phyloP scores from a whole-genome alignment of 1,284 basidiomycete species.

The Ustilago hordei region DNA sequence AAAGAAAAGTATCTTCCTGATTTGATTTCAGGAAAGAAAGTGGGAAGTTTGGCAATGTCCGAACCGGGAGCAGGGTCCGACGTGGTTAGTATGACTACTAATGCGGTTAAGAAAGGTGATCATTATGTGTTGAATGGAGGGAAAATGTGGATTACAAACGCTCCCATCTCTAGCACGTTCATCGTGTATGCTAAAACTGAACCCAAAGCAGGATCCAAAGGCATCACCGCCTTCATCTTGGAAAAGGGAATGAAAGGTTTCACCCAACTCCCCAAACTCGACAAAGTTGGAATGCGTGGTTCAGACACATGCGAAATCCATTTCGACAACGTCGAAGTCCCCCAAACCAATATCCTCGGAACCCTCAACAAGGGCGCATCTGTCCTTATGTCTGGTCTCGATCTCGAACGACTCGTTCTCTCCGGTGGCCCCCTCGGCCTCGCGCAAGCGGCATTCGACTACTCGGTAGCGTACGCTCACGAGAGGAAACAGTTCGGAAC shows the following conservation, averaged over 20 bases:
- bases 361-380: conserved; percentile 81
- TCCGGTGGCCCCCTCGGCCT: conserved; percentile 84
- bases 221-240: conserved; percentile 91
- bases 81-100: conserved; percentile 87
- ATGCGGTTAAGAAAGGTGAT: conserved; percentile 80
- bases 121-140: conserved; percentile 86
- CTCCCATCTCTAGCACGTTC: conserved; percentile 86
- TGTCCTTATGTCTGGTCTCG: conserved; percentile 93
- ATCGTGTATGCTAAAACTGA: conserved; percentile 93
- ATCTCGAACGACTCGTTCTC: conserved; percentile 89
- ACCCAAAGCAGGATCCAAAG: conserved; percentile 82
- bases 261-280: conserved; percentile 87
- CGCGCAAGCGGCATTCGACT: conserved; percentile 94
- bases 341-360: conserved; percentile 84
- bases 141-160: conserved; percentile 98
- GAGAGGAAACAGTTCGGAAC: conserved; percentile 89
- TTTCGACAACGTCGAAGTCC: conserved; percentile 89
- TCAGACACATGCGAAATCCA: conserved; percentile 93
- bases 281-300: conserved; percentile 96
- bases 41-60: conserved; percentile 93
- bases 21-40: conserved; percentile 82
- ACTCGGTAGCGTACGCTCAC: conserved; percentile 88
- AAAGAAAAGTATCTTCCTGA: conserved; percentile 88
- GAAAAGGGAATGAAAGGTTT: conserved; percentile 86
- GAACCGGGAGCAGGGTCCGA: conserved; percentile 91